phyloP scores from a whole-genome alignment of 768 basidiomycete genomes.

The Boletus patriciae region DNA sequence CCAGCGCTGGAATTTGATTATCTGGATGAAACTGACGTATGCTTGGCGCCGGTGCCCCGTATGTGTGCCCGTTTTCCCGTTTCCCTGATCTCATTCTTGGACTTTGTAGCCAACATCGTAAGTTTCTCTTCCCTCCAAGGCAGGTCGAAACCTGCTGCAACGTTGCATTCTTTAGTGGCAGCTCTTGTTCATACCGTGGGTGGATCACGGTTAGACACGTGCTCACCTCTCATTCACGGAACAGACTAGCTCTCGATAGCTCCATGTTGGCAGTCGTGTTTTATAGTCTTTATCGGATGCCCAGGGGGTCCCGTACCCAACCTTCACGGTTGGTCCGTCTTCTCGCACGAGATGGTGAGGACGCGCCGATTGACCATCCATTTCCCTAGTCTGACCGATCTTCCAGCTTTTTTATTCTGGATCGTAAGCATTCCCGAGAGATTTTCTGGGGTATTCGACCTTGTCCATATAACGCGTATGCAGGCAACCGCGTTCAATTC shows the following conservation, averaged over 20 bases:
- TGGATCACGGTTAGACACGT: background rate
- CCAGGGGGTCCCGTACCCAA: background rate
- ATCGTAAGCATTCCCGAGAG: background rate
- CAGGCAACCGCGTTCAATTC: conserved; percentile 11
- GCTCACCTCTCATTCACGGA: background rate
- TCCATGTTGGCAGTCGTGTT: conserved; percentile 3
- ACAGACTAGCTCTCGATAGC: conserved; percentile 21
- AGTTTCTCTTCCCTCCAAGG: background rate
- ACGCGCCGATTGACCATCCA: background rate
- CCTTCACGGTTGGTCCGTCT: conserved; percentile 8
- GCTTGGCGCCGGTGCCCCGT: conserved; percentile 6
- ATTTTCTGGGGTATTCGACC: background rate
- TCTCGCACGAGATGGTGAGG: conserved; percentile 28
- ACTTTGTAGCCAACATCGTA: conserved; percentile 6
- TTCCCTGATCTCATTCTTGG: background rate
- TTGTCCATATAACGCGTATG: background rate
- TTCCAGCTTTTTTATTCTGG: conserved; percentile 20
- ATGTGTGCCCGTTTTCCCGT: background rate
- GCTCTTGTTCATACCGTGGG: conserved; percentile 16
- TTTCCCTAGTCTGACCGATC: background rate
- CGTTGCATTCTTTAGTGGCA: conserved; percentile 14
- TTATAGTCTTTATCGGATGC: conserved; percentile 2
- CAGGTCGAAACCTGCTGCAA: background rate
- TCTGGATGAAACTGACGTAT: conserved; percentile 15
- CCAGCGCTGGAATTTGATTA: background rate